Base-by-base conservation (phyloP, 176 grass and related monocot genomes). In the Eleusine indica region DNA sequence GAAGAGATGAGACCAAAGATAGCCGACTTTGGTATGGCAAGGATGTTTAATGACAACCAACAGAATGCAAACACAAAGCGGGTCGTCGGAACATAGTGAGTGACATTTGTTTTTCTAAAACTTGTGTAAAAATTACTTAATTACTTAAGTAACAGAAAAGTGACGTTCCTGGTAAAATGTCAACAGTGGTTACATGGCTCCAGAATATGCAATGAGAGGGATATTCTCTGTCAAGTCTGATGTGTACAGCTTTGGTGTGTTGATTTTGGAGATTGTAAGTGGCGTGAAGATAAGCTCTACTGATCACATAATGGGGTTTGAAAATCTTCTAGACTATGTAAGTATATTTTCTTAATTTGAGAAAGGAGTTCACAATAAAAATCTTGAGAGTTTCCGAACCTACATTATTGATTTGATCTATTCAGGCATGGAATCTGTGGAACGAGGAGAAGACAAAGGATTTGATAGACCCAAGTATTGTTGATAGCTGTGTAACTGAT, bases 391-490 rank as follows among this genome's bases (percentile, higher is more conserved):
- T 67, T 18, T 3, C 6, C 13, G 9, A 29, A 4, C 14, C 25
- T 51, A 16, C 47, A 39, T 7, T 3, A 19, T 40, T 74, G 4
- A 17, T 58, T 51, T 79, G 39, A 38, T 61, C 40, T 18, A 19
- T 43, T 28, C 46, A 85, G 87, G 82, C 82, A 63, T 89, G 79
- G 73, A 89, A 89, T 30, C 30, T 90, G 14, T 90, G 83, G 88
- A 77, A 85, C 13, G 78, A 90, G 61, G 83, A 32, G 58, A 81
- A 84, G 29, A 17, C 48, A 48, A 40, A 73, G 32, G 83, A 86
- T 4, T 74, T 89, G 42, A 39, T 86, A 25, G 82, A 86, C 18
- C 56, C 64, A 53, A 42, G 51, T 43, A 78, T 86, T 22, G 80
- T 16, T 61, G 69, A 86, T 4, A 57, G n/a, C 19, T 89, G 76